Evolutionary conservation across 164 flowering plant genomes (phyloP).

Genomic region (Brasenia schreberi): DNA sequence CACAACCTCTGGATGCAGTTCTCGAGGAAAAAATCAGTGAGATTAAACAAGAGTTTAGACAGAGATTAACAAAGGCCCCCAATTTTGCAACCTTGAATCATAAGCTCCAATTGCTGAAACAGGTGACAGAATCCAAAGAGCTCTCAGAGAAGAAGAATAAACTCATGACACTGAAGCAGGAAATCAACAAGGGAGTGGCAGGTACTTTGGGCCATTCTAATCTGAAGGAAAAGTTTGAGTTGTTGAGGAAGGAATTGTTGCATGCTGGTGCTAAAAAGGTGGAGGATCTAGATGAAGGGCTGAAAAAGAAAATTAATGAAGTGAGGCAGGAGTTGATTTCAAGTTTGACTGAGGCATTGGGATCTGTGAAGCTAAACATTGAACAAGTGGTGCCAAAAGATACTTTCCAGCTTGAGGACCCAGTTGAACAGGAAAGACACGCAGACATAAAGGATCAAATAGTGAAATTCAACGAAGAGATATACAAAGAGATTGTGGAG

Average conservation of each 20-base stretch:
- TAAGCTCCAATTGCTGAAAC: slow-evolving; percentile 59
- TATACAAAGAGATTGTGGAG: slow-evolving; percentile 27
- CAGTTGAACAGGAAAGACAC: slow-evolving; percentile 9
- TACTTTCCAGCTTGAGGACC: slow-evolving; percentile 4
- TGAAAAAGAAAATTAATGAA: slow-evolving; percentile 35
- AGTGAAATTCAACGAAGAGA: slow-evolving; percentile 35
- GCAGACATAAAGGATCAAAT: slow-evolving; percentile 21
- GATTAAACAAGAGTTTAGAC: slow-evolving; percentile 36
- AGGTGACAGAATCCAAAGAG: slow-evolving; percentile 34
- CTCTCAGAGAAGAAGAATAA: slow-evolving; percentile 24
- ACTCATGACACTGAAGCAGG: slow-evolving; percentile 23
- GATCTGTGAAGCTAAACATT: slow-evolving; percentile 38
- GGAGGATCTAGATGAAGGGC: slow-evolving; percentile 24
- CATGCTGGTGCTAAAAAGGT: slow-evolving; percentile 20
- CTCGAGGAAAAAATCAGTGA: slow-evolving; percentile 37
- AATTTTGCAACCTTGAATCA: slow-evolving; percentile 39
- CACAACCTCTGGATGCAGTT: slow-evolving; percentile 17
- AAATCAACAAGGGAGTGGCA: slow-evolving; percentile 38
- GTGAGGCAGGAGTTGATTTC: slow-evolving; percentile 38
- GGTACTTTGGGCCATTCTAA: slow-evolving; percentile 32
- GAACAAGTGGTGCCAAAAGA: slow-evolving; percentile 15
- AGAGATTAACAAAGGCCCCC: slow-evolving; percentile 41
- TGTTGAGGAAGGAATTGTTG: slow-evolving; percentile 29
- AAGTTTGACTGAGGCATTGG: slow-evolving; percentile 28
- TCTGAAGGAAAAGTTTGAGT: slow-evolving; percentile 35